Percentiles rank a stretch among this genome's conserved stretches.
These are phyloP conservation scores for Trebouxiophyceae sp. DNA, from an alignment of 163 green algal species.

Conservation along the genomic window DNA sequence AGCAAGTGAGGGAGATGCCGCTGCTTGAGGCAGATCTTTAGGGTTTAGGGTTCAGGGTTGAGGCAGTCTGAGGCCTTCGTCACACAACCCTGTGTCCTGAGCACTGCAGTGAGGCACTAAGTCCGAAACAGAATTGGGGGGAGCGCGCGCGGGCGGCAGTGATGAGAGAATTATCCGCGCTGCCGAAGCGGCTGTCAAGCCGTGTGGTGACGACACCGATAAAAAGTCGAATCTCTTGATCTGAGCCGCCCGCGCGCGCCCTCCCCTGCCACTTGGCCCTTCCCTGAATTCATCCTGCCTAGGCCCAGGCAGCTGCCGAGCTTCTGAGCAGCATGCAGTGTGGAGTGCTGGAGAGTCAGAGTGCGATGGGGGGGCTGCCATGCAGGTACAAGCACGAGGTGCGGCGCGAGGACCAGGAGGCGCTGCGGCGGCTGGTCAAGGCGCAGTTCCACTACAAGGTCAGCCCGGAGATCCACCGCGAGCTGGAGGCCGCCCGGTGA, in stretches of 20 bases:
- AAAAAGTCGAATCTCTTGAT: background rate
- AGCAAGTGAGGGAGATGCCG: no score
- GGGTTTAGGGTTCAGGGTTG: no score
- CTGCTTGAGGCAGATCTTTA: background rate
- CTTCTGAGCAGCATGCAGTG: no score
- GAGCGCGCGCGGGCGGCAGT: no score
- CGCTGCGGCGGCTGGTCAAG: conserved; percentile 59
- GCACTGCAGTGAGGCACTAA: no score
- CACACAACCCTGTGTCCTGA: no score
- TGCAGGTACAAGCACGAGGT: conserved; percentile 86
- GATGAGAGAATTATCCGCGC: background rate
- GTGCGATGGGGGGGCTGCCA: background rate
- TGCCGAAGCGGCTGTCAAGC: no score
- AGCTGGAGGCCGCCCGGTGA: conserved; percentile 57
- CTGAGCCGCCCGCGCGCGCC: background rate
- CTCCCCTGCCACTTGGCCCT: background rate
- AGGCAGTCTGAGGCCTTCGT: no score
- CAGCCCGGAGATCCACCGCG: conserved; percentile 77
- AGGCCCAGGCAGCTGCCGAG: no score
- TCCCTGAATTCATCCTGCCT: background rate
- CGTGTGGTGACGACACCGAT: background rate
- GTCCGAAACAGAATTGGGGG: no score
- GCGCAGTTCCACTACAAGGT: conserved; percentile 82
- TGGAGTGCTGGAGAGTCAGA: background rate
- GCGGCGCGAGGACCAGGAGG: conserved; percentile 60